Evolutionary conservation across 129 eudicot genomes (phyloP).

Genomic region (Gnaphalium uliginosum): DNA sequence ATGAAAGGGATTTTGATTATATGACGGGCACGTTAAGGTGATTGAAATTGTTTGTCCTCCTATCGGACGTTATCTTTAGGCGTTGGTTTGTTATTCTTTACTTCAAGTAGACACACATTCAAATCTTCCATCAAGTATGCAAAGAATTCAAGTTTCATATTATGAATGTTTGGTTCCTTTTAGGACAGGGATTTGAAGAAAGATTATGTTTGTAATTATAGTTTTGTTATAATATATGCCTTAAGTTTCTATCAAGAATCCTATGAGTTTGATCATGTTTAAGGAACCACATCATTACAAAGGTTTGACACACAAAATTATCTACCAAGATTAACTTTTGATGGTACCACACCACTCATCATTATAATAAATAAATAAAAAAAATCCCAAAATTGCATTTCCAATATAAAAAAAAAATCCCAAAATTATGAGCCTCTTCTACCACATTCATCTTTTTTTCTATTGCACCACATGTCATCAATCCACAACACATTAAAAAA

Average conservation of each 20-base stretch:
- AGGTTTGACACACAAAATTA: not conserved
- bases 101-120: not conserved
- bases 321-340: not conserved
- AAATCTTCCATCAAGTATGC: not conserved
- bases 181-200: not conserved
- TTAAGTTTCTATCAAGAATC: slow-evolving; percentile 1
- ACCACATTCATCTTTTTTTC: not conserved
- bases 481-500: slow-evolving; percentile 16
- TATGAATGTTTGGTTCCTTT: not conserved
- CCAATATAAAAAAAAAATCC: not conserved
- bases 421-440: slow-evolving; percentile 1
- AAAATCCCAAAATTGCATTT: not conserved
- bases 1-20: not conserved
- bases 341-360: slow-evolving; percentile 3
- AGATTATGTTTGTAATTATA: not conserved
- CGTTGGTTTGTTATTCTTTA: not conserved
- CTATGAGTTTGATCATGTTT: slow-evolving; percentile 14
- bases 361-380: not conserved
- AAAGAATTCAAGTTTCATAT: not conserved
- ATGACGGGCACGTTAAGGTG: not conserved
- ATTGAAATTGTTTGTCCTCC: not conserved
- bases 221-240: not conserved
- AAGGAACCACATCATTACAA: slow-evolving; percentile 2
- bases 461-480: slow-evolving; percentile 20
- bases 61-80: not conserved